phyloP scores from a whole-genome alignment of 2,329 filamentous ascomycete genomes.

The Botrytis fabae region DNA sequence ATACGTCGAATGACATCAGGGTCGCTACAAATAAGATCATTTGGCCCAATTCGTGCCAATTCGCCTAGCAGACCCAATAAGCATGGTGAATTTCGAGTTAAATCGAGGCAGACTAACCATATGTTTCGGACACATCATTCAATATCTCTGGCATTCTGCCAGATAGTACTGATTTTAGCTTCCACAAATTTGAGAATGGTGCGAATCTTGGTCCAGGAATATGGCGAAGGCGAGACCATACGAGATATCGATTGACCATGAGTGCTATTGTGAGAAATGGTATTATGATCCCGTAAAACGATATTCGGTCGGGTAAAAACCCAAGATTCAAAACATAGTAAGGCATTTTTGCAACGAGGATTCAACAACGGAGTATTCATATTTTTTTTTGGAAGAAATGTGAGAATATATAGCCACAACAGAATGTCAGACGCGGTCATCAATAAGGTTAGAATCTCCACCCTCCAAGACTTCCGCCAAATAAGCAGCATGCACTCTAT shows the following conservation, averaged over 20 bases:
- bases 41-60: constrained; percentile 31
- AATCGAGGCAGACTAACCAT: neutral
- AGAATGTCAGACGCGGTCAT: neutral
- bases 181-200: neutral
- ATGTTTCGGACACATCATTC: constrained; percentile 9
- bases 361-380: neutral
- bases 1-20: constrained; percentile 32
- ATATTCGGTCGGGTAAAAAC: no score
- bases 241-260: neutral
- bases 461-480: neutral
- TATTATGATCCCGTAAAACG: neutral
- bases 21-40: constrained; percentile 29
- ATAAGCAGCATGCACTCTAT: neutral
- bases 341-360: neutral
- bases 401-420: neutral
- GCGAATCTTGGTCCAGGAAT: neutral
- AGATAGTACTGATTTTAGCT: neutral
- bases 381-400: neutral
- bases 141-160: neutral
- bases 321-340: neutral
- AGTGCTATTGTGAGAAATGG: neutral
- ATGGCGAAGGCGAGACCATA: constrained; percentile 7
- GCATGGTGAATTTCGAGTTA: neutral
- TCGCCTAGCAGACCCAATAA: constrained; percentile 21
- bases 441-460: neutral